Base-by-base conservation (phyloP, 2,329 filamentous ascomycete species). In the Penicillium fuscoglaucum region DNA sequence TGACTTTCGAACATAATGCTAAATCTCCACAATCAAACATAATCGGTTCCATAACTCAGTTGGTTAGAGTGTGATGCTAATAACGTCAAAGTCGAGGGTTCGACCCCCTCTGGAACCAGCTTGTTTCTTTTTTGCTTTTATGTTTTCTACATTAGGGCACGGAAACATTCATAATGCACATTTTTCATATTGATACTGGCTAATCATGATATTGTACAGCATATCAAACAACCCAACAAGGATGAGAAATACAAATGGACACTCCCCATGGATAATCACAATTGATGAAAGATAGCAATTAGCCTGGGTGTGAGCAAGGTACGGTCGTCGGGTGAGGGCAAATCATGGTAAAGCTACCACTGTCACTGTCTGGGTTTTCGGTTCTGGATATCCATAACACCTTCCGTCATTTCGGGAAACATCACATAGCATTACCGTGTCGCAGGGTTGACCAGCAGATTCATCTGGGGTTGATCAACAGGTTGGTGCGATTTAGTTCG, bases 401-500 rank as follows among this genome's bases (percentile, higher is more conserved):
- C 43, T 15, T 37, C 28, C 33, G 7, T 26, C 48, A 52, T 13
- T 29, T 37, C 39, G 17, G 29, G n/a, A 29, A 24, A 45, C 29
- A 24, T 48, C 24, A 10, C 26, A 8, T 52, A 39, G 5, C 12
- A 31, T 52, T 21, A 26, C 39, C 40, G 29, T 33, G 19, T 39
- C 17, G 24, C 28, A 29, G 39, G 15, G 31, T 37, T 41, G 24
- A 15, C 29, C 21, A 33, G 29, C 13, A 45, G 8, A 8, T 29
- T 15, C 21, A 19, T 8, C 31, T n/a, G 21, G 24, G 13, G 4
- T 26, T 13, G 31, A 15, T 39, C 45, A 44, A 28, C 29, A 19
- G 13, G 17, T 17, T 19, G 35, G 5, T 29, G 15, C 12, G 37
- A 19, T 41, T 58, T 66, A 71, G 48, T 65, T 66, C 12, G 63